Evolutionary conservation across 768 basidiomycete species (phyloP).

Genomic region (Rubroboletus satanas): DNA sequence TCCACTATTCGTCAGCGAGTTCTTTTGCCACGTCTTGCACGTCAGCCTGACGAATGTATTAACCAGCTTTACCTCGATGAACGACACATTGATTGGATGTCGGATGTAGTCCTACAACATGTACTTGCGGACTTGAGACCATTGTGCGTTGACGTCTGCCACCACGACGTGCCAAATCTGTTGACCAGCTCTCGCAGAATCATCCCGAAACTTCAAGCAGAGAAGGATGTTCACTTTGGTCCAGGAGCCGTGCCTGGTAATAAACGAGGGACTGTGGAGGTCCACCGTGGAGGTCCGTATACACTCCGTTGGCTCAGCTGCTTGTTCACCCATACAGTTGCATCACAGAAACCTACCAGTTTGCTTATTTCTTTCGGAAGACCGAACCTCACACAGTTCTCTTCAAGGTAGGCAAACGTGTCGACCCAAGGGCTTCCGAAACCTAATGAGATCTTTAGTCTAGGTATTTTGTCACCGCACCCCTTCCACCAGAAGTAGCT

Average conservation of each 20-base stretch:
- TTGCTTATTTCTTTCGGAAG: conserved; percentile 84
- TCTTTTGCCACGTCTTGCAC: background rate
- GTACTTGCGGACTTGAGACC: conserved; percentile 78
- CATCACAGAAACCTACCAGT: conserved; percentile 75
- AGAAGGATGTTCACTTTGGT: conserved; percentile 45
- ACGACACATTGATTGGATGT: conserved; percentile 88
- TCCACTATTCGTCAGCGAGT: conserved; percentile 66
- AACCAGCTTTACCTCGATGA: conserved; percentile 81
- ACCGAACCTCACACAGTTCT: conserved; percentile 79
- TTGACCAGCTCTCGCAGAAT: conserved; percentile 43
- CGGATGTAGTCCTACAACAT: conserved; percentile 71
- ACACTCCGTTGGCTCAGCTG: background rate
- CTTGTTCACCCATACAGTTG: conserved; percentile 4
- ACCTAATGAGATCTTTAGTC: conserved; percentile 30
- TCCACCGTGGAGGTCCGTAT: conserved; percentile 72
- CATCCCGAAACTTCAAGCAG: conserved; percentile 59
- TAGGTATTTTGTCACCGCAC: conserved; percentile 38
- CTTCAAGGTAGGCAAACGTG: conserved; percentile 57
- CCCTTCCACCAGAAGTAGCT: conserved; percentile 18
- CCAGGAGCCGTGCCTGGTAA: conserved; percentile 39
- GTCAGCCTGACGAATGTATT: conserved; percentile 6
- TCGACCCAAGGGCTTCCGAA: background rate
- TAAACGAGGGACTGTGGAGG: conserved; percentile 73
- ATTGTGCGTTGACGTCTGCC: conserved; percentile 39
- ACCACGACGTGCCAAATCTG: background rate